phyloP scores from a whole-genome alignment of 164 flowering plant species.

The Stephania cephalantha region DNA sequence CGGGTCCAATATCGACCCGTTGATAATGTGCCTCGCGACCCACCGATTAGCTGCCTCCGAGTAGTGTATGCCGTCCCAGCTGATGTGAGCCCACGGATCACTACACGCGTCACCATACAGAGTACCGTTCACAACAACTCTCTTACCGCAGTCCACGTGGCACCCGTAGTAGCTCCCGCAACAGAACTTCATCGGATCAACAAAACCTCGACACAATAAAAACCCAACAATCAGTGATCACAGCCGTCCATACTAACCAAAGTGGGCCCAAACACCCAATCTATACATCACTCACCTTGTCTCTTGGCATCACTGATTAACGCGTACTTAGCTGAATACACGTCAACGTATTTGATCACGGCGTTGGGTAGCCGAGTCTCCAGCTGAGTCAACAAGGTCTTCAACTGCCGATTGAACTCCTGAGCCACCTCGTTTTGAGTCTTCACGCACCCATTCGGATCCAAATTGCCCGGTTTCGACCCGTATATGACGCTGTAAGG shows the following conservation, averaged over 20 bases:
- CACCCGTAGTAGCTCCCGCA: constrained; percentile 43
- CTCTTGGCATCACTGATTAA: constrained; percentile 40
- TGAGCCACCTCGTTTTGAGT: constrained; percentile 49
- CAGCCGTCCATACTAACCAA: neutral
- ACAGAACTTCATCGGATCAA: constrained; percentile 49
- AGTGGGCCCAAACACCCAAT: neutral
- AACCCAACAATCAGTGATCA: neutral
- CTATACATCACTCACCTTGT: constrained; percentile 25
- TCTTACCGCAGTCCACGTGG: constrained; percentile 42
- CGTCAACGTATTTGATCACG: constrained; percentile 50
- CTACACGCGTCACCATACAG: constrained; percentile 48
- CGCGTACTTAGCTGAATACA: constrained; percentile 52
- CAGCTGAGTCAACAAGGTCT: constrained; percentile 31
- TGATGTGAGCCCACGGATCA: constrained; percentile 37
- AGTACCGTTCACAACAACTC: constrained; percentile 42
- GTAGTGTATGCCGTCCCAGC: constrained; percentile 83
- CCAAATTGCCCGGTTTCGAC: constrained; percentile 30
- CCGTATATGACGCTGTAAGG: constrained; percentile 34
- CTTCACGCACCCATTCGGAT: constrained; percentile 49
- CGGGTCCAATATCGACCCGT: constrained; percentile 45
- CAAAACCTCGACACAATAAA: constrained; percentile 34
- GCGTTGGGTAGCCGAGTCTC: constrained; percentile 33
- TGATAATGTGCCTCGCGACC: constrained; percentile 37
- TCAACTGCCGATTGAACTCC: constrained; percentile 58
- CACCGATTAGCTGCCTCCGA: constrained; percentile 49